Evolutionary conservation across 495 filamentous ascomycete species (phyloP), one percentile per base, ranked within the genome.

Genomic region (Extremus antarcticus): DNA sequence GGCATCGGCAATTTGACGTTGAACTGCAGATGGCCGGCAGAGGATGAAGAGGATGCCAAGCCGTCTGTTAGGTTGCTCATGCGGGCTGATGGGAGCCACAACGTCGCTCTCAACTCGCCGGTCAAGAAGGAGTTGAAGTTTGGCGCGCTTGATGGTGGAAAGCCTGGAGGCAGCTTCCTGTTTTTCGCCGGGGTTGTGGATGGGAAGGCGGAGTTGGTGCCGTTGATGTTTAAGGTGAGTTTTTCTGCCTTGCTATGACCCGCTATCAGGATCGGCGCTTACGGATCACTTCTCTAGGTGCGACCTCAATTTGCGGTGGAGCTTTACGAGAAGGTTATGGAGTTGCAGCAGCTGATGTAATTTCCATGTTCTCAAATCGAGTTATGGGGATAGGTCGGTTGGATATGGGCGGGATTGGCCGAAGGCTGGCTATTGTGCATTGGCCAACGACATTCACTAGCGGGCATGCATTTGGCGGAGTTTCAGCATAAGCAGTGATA

Each of bases 81-180:
- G 83, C 81, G 90, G 3, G 88, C 91, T 43, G 88, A 94, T 58
- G 85, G 86, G 40, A 86, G 84, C 3, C 76, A 85, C 51, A 79
- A 87, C n/a, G 83, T 95, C n/a, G 81, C 92, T 63, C 75, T 95
- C 39, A 95, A 95, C 68, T 84, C 83, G 2, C 77, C 80, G 0
- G 73, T 95, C 52, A 78, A 85, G 46, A 82, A 84, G 60, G 77
- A 79, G 3, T 85, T 90, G 78, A 77, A 77, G 35, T 82, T 87
- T 61, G 80, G 85, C 25, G 81, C 86, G 51, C 56, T 65, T 13
- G 60, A 66, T 23, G 78, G 78, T 52, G 71, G 73, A 2, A 64
- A 72, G 53, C 77, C 76, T 7, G 68, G 69, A 32, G 65, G 63
- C 74, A 74, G 9, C 76, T 72, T 53, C 73, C 76, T 41, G 70